Evolutionary conservation across 306 rosid species (phyloP), one percentile per base, ranked within the genome.

Genomic region (Cyamopsis tetragonoloba): DNA sequence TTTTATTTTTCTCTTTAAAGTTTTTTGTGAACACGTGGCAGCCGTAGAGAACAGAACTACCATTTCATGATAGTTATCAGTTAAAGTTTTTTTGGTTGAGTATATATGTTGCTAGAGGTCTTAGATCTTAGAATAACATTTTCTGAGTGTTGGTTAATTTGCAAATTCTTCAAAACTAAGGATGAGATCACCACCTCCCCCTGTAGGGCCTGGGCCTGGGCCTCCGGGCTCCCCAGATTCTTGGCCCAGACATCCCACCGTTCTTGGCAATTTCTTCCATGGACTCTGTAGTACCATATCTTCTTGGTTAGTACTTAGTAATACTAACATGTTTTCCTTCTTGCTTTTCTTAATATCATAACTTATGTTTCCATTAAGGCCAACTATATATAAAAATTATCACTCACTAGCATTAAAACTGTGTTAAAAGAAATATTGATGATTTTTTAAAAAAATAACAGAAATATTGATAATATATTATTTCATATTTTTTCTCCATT

Each of bases 301-400:
- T 60, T 79, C 87, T 6, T 83, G 87, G 87, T 83, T 50, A 5
- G 87, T 64, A n/a, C n/a, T n/a, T n/a, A n/a, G n/a, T n/a, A n/a
- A n/a, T n/a, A n/a, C n/a, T n/a, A 10, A 27, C 53, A 15, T 30
- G 27, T 24, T 58, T 37, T 47, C 42, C 41, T 64, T 48, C 15
- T 28, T 60, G 3, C 44, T 48, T 7, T 4, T n/a, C n/a, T n/a
- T n/a, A n/a, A 20, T 50, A 5, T 27, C 6, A 22, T 38, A 61
- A 22, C n/a, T n/a, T n/a, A n/a, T n/a, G n/a, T n/a, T n/a, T n/a
- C n/a, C 56, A n/a, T 41, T 30, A 19, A 31, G 42, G 3, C 19
- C 56, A 42, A 56, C 22, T 27, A 0, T 13, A 22, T 26, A 51
- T 37, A 8, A 66, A 59, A 17, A 5, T 19, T 12, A 35, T n/a